Conservation (phyloP, 768 basidiomycete genomes). For the Phylloporus arenicola region DNA sequence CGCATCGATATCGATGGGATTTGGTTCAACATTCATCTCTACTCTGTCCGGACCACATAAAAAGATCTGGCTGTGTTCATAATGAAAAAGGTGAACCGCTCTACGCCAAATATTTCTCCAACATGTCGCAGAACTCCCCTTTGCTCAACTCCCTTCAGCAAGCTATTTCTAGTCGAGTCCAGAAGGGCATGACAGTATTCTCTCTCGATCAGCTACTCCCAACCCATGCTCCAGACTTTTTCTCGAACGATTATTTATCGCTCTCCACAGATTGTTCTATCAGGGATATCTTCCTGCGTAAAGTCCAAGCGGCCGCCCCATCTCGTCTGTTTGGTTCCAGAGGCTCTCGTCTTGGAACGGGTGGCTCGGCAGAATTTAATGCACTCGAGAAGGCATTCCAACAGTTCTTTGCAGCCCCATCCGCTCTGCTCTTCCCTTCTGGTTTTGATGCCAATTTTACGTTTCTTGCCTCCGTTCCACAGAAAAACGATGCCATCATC, state of each 20-base stretch:
- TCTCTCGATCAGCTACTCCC: slow-evolving; percentile 16
- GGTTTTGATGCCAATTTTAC: slow-evolving; percentile 51
- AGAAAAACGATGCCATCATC: slow-evolving; percentile 42
- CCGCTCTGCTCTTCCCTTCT: slow-evolving; percentile 47
- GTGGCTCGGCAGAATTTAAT: slow-evolving; percentile 25
- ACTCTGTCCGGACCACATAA: background rate
- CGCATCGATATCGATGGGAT: background rate
- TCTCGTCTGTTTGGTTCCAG: slow-evolving; percentile 39
- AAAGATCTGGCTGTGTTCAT: background rate
- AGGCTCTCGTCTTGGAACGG: slow-evolving; percentile 46
- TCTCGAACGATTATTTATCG: slow-evolving; percentile 50
- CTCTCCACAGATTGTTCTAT: slow-evolving; percentile 33
- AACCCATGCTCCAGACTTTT: slow-evolving; percentile 30
- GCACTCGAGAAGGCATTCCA: slow-evolving; percentile 10
- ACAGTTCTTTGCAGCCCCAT: slow-evolving; percentile 24
- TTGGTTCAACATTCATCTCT: background rate
- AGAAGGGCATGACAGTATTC: slow-evolving; percentile 8
- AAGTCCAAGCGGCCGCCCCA: slow-evolving; percentile 15
- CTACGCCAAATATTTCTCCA: background rate
- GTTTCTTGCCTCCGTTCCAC: slow-evolving; percentile 43
- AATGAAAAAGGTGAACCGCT: background rate
- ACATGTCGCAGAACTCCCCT: slow-evolving; percentile 8
- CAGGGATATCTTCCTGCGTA: slow-evolving; percentile 29
- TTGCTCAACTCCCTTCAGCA: slow-evolving; percentile 14
- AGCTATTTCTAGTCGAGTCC: slow-evolving; percentile 5